Conservation (phyloP, 495 filamentous ascomycete genomes). For the Penicillium turbatum region DNA sequence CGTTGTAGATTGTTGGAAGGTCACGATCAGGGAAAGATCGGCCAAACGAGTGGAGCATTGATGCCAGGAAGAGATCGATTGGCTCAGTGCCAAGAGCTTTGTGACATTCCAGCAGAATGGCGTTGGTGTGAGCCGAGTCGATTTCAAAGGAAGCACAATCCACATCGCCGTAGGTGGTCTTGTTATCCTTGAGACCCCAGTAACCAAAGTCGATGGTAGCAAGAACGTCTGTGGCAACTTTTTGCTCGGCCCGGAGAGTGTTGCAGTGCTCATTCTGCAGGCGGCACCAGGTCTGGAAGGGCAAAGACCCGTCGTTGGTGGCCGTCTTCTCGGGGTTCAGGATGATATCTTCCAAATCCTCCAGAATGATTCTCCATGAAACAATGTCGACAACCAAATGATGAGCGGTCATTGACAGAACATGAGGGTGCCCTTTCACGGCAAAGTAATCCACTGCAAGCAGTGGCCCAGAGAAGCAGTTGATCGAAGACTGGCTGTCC, state of each 20-base stretch:
- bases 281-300: conserved; percentile 61
- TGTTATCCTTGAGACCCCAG: conserved; percentile 47
- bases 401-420: conserved; percentile 63
- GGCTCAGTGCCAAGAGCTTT: conserved; percentile 47
- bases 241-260: conserved; percentile 15
- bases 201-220: conserved; percentile 38
- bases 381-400: conserved; percentile 67
- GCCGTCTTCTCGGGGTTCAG: conserved; percentile 34
- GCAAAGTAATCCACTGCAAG: conserved; percentile 46
- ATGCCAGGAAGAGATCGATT: conserved; percentile 51
- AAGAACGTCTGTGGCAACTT: conserved; percentile 28
- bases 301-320: conserved; percentile 41
- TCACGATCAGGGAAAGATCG: conserved; percentile 48
- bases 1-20: conserved; percentile 51
- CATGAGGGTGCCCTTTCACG: conserved; percentile 32
- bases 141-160: conserved; percentile 44
- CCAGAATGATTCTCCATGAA: conserved; percentile 64
- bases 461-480: conserved; percentile 42
- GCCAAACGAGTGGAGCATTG: conserved; percentile 49
- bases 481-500: conserved; percentile 41
- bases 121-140: conserved; percentile 36
- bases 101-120: conserved; percentile 44
- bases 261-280: conserved; percentile 42
- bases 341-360: conserved; percentile 62
- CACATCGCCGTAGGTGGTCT: conserved; percentile 50